A percentile compares a stretch with the other conserved stretches of the same genome.
Evolutionary conservation across 192 early-diverging fungal genomes (phyloP).

Genomic region (Dissophora ornata): DNA sequence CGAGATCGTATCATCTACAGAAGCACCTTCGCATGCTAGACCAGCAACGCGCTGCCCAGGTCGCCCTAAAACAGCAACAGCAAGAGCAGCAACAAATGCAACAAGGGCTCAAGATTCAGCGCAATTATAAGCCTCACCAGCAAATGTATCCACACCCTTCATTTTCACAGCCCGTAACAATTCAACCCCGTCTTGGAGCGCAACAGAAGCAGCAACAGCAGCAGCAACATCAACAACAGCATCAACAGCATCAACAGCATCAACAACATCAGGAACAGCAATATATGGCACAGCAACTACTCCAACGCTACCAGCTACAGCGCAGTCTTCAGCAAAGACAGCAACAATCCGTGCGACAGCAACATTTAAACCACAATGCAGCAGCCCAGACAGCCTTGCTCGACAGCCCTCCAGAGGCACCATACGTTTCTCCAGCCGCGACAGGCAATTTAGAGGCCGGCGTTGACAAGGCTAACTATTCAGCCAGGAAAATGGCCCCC

Average conservation of each 20-base stretch:
- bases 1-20: constrained; percentile 48
- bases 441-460: too few relatives aligned
- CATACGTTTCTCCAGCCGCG: too few relatives aligned
- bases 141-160: constrained; percentile 48
- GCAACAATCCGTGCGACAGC: constrained; percentile 39
- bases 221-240: constrained; percentile 16
- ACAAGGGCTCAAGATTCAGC: constrained; percentile 15
- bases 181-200: constrained; percentile 28
- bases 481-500: not conserved
- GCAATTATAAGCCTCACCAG: constrained; percentile 49
- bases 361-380: constrained; percentile 21
- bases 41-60: constrained; percentile 34
- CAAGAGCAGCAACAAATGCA: constrained; percentile 21
- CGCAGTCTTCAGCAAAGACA: constrained; percentile 46
- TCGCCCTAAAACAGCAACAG: constrained; percentile 2
- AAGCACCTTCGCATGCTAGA: constrained; percentile 54
- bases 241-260: constrained; percentile 35
- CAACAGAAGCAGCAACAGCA: not conserved
- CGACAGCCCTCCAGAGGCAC: too few relatives aligned
- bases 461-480: too few relatives aligned
- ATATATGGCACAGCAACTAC: constrained; percentile 25
- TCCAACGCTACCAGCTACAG: constrained; percentile 53
- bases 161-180: constrained; percentile 24
- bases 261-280: constrained; percentile 5
- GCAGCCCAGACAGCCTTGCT: too few relatives aligned